These are phyloP conservation scores for Xylariaceae sp. DNA, from an alignment of 2,329 filamentous ascomycete species.

Conservation along the genomic window DNA sequence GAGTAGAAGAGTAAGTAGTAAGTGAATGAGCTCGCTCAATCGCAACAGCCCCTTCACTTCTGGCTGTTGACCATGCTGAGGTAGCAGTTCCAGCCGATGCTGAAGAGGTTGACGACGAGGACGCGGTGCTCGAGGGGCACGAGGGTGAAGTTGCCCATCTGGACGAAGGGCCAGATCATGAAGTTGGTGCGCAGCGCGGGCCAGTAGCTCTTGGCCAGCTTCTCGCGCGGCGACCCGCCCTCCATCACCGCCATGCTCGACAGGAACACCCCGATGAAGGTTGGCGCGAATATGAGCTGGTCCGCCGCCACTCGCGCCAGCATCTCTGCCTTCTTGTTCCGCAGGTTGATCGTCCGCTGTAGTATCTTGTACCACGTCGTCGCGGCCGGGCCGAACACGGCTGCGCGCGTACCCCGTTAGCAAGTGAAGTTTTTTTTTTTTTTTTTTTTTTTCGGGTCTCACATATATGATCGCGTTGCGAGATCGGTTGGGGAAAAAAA, in stretches of 20 bases:
- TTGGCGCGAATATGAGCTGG: constrained; percentile 82
- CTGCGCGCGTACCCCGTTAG: constrained; percentile 48
- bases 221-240: constrained; percentile 62
- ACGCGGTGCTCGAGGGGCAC: constrained; percentile 83
- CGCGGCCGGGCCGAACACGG: constrained; percentile 83
- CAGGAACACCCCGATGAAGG: constrained; percentile 80
- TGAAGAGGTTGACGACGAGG: constrained; percentile 83
- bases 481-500: constrained; percentile 2
- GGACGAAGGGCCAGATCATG: constrained; percentile 84
- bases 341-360: constrained; percentile 66
- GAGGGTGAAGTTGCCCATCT: constrained; percentile 84
- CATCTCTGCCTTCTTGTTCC: constrained; percentile 69
- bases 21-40: neutral
- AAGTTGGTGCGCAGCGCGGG: constrained; percentile 80
- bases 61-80: constrained; percentile 62
- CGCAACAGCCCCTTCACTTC: constrained; percentile 10
- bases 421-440: neutral
- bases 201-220: constrained; percentile 71
- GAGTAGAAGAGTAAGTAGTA: no score
- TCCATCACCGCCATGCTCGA: constrained; percentile 83
- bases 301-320: constrained; percentile 77
- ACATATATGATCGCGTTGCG: neutral
- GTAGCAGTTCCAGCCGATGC: constrained; percentile 67
- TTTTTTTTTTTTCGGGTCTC: neutral
- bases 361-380: constrained; percentile 87